Conservation (phyloP, 495 filamentous ascomycete genomes). For the Penicillium canescens region DNA sequence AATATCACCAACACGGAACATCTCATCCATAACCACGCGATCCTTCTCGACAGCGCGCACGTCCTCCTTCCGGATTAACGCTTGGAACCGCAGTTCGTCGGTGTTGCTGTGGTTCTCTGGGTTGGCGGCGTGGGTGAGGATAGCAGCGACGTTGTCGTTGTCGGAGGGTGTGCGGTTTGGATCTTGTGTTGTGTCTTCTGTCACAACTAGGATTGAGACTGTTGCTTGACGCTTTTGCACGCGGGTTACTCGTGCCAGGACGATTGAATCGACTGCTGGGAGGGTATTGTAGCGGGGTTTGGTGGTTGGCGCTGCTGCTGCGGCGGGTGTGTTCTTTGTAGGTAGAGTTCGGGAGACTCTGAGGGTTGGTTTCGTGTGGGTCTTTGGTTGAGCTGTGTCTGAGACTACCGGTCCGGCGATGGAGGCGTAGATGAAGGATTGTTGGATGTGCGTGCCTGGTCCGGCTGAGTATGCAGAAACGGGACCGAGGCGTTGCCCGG, state of each 20-base stretch:
- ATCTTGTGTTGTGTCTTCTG: slow-evolving; percentile 52
- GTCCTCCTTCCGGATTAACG: slow-evolving; percentile 73
- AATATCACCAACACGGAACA: slow-evolving; percentile 91
- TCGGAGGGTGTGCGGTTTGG: slow-evolving; percentile 38
- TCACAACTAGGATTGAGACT: slow-evolving; percentile 77
- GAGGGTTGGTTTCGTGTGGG: slow-evolving; percentile 56
- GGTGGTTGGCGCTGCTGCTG: slow-evolving; percentile 17
- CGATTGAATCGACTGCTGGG: slow-evolving; percentile 74
- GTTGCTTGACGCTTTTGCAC: slow-evolving; percentile 81
- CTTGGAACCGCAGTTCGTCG: slow-evolving; percentile 52
- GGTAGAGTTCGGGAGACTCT: slow-evolving; percentile 44
- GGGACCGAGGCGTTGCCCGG: slow-evolving; percentile 78
- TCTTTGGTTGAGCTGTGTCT: slow-evolving; percentile 47
- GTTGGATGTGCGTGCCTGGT: slow-evolving; percentile 77
- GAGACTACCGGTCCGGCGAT: slow-evolving; percentile 60
- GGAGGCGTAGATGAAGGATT: slow-evolving; percentile 71
- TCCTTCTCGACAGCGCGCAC: slow-evolving; percentile 96
- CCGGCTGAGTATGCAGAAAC: slow-evolving; percentile 65
- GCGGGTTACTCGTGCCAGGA: slow-evolving; percentile 82
- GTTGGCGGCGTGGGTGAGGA: slow-evolving; percentile 43
- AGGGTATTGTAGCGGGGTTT: slow-evolving; percentile 61
- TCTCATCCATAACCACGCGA: slow-evolving; percentile 83
- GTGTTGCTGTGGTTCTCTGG: slow-evolving; percentile 47
- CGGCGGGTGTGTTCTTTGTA: slow-evolving; percentile 12
- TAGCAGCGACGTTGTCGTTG: slow-evolving; percentile 53